These are phyloP conservation scores for Anisogramma anomala DNA, from an alignment of 2,329 filamentous ascomycete species.

Conservation along the genomic window DNA sequence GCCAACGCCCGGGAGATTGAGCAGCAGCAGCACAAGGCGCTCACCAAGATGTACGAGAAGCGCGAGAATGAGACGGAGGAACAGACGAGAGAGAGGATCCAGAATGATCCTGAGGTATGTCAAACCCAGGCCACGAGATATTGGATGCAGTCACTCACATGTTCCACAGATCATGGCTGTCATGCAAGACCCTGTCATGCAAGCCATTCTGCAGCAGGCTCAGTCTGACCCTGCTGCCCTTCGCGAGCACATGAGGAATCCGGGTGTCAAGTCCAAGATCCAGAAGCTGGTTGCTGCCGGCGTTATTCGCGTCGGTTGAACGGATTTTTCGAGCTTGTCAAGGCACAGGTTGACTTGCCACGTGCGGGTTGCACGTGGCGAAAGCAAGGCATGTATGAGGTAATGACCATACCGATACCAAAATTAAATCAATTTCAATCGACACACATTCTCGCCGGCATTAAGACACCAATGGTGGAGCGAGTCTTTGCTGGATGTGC, in stretches of 20 bases:
- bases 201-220: constrained; percentile 91
- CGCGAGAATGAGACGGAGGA: constrained; percentile 93
- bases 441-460: no score
- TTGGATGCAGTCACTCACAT: background rate
- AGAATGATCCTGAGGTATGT: constrained; percentile 79
- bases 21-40: constrained; percentile 83
- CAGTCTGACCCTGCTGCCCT: constrained; percentile 86
- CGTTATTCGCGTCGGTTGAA: constrained; percentile 66
- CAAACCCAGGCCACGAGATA: background rate
- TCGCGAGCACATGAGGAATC: constrained; percentile 95
- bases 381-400: no score
- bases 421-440: no score
- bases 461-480: no score
- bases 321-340: no score
- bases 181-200: constrained; percentile 94
- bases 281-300: constrained; percentile 91
- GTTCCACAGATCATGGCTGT: constrained; percentile 62
- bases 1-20: constrained; percentile 89
- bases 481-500: no score
- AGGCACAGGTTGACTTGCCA: background rate
- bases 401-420: no score
- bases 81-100: constrained; percentile 83
- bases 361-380: background rate
- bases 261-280: constrained; percentile 72
- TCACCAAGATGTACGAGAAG: constrained; percentile 78